Base-by-base conservation (phyloP, 768 basidiomycete genomes). In the Dendrothele bispora region DNA sequence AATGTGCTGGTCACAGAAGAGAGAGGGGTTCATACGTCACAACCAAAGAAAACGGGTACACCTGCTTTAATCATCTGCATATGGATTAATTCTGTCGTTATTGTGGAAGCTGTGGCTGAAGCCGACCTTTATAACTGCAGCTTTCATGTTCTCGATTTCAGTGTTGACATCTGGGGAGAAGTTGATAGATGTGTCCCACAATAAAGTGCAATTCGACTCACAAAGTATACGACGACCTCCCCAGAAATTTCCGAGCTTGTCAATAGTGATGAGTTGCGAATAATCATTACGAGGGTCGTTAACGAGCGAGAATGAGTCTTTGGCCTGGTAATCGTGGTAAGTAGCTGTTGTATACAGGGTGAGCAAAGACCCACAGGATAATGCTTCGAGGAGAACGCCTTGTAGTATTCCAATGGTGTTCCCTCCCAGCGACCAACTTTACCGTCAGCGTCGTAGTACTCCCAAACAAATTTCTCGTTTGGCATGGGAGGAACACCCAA, bases 1-100 rank as follows among this genome's bases (percentile, higher is more conserved):
- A n/a, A n/a, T n/a, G n/a, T n/a, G n/a, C n/a, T n/a, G n/a, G n/a
- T n/a, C n/a, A n/a, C n/a, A n/a, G n/a, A n/a, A n/a, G n/a, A n/a
- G n/a, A n/a, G n/a, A n/a, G n/a, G n/a, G n/a, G n/a, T n/a, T n/a
- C n/a, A n/a, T n/a, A n/a, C 93, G 61, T 98, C 95, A 62, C 95
- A 97, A 1, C 94, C 95, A 61, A 98, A 98, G 80, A 95, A 97
- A 37, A 95, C 86, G 4, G 94, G 88, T 30, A 85, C 83, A 32
- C 91, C 88, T 21, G 88, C 87, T 67, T 91, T 91, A 72, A 95
- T 80, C 64, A 87, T 75, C 75, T 81, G 49, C 36, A 46, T 34
- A 11, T 3, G 10, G 34, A n/a, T 34, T 8, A 40, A 30, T 43
- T 43, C 18, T 32, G n/a, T n/a, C n/a, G n/a, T n/a, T n/a, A n/a